phyloP scores from a whole-genome alignment of 805 yeast species.

The Kuraishia hungarica region DNA sequence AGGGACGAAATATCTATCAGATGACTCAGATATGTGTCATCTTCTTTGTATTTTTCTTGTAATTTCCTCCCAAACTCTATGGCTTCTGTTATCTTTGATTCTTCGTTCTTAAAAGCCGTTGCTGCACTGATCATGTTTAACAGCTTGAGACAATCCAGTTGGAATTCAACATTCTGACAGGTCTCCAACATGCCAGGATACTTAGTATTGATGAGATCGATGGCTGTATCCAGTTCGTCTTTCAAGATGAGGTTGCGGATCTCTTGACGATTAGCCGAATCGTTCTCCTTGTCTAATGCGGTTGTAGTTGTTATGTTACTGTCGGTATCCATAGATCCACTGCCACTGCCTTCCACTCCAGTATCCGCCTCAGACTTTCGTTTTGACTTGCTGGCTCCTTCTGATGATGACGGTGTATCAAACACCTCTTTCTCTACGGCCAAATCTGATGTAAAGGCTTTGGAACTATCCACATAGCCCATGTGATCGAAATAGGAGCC shows the following conservation, averaged over 20 bases:
- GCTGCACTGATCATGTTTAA: constrained; percentile 26
- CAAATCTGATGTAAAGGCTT: constrained; percentile 41
- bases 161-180: constrained; percentile 27
- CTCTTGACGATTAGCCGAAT: constrained; percentile 20
- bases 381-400: not conserved
- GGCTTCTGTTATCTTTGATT: constrained; percentile 20
- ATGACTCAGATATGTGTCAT: constrained; percentile 22
- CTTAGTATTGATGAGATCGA: constrained; percentile 25
- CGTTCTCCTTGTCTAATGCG: not conserved
- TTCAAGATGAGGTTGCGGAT: constrained; percentile 31
- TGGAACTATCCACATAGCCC: constrained; percentile 6
- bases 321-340: not conserved
- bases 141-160: constrained; percentile 33
- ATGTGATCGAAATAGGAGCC: constrained; percentile 1
- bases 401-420: not conserved
- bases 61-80: constrained; percentile 30
- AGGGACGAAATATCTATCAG: constrained; percentile 40
- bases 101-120: constrained; percentile 3
- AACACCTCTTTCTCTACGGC: constrained; percentile 17
- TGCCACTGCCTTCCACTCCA: not conserved
- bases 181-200: constrained; percentile 29
- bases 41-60: constrained; percentile 22
- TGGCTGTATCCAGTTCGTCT: constrained; percentile 36
- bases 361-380: not conserved
- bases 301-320: not conserved